Percentiles rank a stretch among this genome's conserved stretches.
Evolutionary conservation across 164 flowering plant genomes (phyloP).

Genomic region (Macadamia tetraphylla): DNA sequence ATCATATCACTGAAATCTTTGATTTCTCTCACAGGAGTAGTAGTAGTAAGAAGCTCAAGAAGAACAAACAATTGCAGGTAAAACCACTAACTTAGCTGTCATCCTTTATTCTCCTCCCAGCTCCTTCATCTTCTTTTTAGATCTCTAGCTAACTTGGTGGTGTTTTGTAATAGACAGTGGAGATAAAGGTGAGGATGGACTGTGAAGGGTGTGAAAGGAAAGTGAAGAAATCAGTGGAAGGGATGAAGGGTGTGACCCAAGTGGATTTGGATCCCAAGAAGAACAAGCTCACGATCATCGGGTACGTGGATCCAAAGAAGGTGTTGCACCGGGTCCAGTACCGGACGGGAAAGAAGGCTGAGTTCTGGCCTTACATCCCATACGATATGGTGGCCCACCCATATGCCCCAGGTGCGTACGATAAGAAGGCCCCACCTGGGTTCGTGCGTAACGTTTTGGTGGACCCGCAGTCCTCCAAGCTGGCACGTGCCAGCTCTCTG

Average conservation of each 20-base stretch:
- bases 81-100: no score
- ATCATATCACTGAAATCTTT: no score
- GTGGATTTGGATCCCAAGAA: slow-evolving; percentile 63
- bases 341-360: slow-evolving; percentile 81
- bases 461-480: slow-evolving; percentile 35
- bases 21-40: no score
- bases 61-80: neutral
- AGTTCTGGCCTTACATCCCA: slow-evolving; percentile 93
- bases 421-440: slow-evolving; percentile 88
- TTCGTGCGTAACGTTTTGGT: slow-evolving; percentile 50
- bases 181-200: slow-evolving; percentile 76
- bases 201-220: slow-evolving; percentile 93
- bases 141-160: neutral
- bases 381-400: slow-evolving; percentile 82
- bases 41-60: no score
- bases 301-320: slow-evolving; percentile 73
- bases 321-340: slow-evolving; percentile 61
- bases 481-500: slow-evolving; percentile 75
- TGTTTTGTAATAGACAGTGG: slow-evolving; percentile 65
- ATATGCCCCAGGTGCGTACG: slow-evolving; percentile 79
- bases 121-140: no score
- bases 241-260: slow-evolving; percentile 67
- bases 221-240: slow-evolving; percentile 59
- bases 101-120: no score
- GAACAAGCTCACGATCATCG: slow-evolving; percentile 69